phyloP scores from a whole-genome alignment of 1,139 yeast species.

The Wickerhamomyces sp. region DNA sequence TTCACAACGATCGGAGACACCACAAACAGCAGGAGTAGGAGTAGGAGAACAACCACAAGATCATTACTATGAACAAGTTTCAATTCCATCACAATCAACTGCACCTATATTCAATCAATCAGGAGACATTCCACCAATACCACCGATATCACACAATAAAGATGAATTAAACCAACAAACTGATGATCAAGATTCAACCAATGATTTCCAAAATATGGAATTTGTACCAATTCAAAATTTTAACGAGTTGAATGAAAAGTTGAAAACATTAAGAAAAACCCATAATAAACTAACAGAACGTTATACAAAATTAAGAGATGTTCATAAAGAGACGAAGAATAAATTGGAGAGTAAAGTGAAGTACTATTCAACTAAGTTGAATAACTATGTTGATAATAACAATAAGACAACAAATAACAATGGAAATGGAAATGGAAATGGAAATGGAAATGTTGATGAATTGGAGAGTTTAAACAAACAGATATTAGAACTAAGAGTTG shows the following conservation, averaged over 20 bases:
- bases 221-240: slow-evolving; percentile 1
- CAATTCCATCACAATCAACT: no score
- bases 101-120: no score
- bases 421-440: slow-evolving; percentile 7
- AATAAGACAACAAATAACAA: slow-evolving; percentile 5
- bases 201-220: no score
- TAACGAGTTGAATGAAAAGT: slow-evolving; percentile 1
- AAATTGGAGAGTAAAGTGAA: slow-evolving; percentile 4
- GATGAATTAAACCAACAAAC: no score
- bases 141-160: no score
- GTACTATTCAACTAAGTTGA: slow-evolving; percentile 1
- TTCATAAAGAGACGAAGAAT: not conserved
- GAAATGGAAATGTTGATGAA: slow-evolving; percentile 11
- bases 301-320: slow-evolving; percentile 5
- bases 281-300: not conserved
- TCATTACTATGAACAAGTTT: no score
- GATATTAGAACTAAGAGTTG: slow-evolving; percentile 1
- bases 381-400: no score
- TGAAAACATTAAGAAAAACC: not conserved
- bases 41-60: no score
- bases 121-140: no score
- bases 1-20: no score
- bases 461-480: slow-evolving; percentile 3
- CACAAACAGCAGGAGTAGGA: no score
- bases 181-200: no score